Conservation (phyloP, 2,329 filamentous ascomycete genomes). For the Coniella vitis region DNA sequence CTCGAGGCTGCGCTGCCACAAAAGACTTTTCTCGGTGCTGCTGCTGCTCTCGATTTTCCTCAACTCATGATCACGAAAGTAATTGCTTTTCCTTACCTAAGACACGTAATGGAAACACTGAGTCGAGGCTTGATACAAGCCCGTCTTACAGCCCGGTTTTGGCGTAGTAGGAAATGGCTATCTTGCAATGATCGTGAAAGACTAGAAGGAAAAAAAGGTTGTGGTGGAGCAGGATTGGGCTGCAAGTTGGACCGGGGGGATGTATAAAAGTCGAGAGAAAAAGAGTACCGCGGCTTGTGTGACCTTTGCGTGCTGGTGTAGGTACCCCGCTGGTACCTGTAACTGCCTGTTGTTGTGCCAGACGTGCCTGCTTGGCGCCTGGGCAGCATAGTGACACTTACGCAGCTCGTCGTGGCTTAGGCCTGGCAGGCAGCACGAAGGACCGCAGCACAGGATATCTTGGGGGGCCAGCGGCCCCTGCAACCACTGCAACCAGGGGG, state of each 20-base stretch:
- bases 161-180: too few relatives aligned
- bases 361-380: background rate
- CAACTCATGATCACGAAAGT: too few relatives aligned
- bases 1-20: background rate
- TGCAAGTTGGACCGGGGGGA: background rate
- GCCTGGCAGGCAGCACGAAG: background rate
- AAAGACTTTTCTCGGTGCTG: background rate
- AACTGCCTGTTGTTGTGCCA: too few relatives aligned
- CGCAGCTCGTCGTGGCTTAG: background rate
- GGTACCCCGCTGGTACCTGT: too few relatives aligned
- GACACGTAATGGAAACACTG: too few relatives aligned
- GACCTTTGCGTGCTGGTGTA: too few relatives aligned
- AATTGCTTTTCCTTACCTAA: too few relatives aligned
- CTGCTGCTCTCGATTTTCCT: too few relatives aligned
- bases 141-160: too few relatives aligned
- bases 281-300: background rate
- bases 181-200: too few relatives aligned
- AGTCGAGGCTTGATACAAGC: conserved; percentile 1
- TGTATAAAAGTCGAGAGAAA: background rate
- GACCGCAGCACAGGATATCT: background rate
- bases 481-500: background rate
- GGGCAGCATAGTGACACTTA: background rate
- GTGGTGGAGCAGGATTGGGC: too few relatives aligned
- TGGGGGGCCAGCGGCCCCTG: background rate
- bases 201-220: too few relatives aligned